phyloP scores from a whole-genome alignment of 2,329 filamentous ascomycete genomes.

The Chrysoporthe puriensis region DNA sequence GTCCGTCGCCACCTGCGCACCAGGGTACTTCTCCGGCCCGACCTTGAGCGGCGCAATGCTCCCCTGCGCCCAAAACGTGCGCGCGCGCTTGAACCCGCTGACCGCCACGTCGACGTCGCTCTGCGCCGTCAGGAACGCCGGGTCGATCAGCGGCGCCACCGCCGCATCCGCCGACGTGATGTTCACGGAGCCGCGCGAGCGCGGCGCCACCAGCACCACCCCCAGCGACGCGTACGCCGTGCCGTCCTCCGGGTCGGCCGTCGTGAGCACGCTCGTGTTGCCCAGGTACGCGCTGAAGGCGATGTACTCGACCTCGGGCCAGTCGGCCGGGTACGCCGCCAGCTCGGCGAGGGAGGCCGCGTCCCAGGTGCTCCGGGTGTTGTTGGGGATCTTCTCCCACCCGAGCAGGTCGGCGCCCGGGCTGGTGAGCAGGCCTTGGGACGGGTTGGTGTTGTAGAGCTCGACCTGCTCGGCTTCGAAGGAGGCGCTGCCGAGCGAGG shows the following conservation, averaged over 20 bases:
- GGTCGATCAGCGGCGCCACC: conserved; percentile 43
- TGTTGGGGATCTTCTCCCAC: background rate
- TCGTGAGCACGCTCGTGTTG: too few relatives aligned
- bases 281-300: background rate
- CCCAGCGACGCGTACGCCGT: too few relatives aligned
- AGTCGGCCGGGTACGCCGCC: conserved; percentile 13
- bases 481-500: background rate
- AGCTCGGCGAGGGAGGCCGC: background rate
- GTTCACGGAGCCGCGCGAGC: conserved; percentile 32
- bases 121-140: conserved; percentile 40
- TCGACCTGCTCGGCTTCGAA: background rate
- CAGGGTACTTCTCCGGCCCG: conserved; percentile 40
- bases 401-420: background rate
- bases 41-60: conserved; percentile 21
- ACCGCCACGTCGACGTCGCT: conserved; percentile 13
- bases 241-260: too few relatives aligned
- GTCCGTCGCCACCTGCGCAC: conserved; percentile 39
- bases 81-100: conserved; percentile 35
- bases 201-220: background rate
- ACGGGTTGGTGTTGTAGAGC: background rate
- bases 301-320: conserved; percentile 22
- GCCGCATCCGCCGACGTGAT: conserved; percentile 37
- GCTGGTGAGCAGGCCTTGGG: background rate
- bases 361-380: background rate
- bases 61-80: conserved; percentile 24